Percentiles rank a stretch among this genome's conserved stretches.
Evolutionary conservation across 306 rosid genomes (phyloP).

Genomic region (Herpetospermum pedunculosum): DNA sequence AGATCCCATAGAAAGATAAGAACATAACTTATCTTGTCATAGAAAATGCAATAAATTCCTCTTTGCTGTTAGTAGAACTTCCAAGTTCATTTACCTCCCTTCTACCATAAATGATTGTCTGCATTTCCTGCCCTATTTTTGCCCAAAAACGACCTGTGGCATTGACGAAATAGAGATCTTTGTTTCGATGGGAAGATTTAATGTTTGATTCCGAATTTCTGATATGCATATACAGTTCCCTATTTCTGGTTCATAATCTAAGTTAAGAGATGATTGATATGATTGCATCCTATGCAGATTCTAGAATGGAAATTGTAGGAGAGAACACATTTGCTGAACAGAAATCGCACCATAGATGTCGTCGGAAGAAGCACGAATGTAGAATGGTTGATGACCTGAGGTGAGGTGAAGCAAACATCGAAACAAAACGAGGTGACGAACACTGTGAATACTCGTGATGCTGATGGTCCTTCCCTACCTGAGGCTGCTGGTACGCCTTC

Average conservation of each 20-base stretch:
- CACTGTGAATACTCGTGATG: background rate
- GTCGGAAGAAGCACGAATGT: constrained; percentile 86
- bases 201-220: constrained; percentile 1
- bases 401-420: constrained; percentile 30
- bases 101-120: background rate
- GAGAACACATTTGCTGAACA: constrained; percentile 76
- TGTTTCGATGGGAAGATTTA: background rate
- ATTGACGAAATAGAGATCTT: no score
- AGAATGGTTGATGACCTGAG: constrained; percentile 64
- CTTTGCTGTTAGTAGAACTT: background rate
- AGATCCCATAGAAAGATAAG: background rate
- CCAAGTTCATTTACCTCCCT: background rate
- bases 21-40: background rate
- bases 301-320: constrained; percentile 79
- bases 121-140: background rate
- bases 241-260: background rate
- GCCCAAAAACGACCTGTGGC: background rate
- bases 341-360: constrained; percentile 81
- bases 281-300: constrained; percentile 25
- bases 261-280: background rate
- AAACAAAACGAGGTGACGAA: background rate
- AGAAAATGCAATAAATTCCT: background rate
- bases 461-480: background rate
- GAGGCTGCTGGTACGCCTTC: background rate
- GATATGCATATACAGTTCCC: constrained; percentile 9